phyloP scores from a whole-genome alignment of 225 moss, liverwort and hornwort species.

The Lunularia cruciata region DNA sequence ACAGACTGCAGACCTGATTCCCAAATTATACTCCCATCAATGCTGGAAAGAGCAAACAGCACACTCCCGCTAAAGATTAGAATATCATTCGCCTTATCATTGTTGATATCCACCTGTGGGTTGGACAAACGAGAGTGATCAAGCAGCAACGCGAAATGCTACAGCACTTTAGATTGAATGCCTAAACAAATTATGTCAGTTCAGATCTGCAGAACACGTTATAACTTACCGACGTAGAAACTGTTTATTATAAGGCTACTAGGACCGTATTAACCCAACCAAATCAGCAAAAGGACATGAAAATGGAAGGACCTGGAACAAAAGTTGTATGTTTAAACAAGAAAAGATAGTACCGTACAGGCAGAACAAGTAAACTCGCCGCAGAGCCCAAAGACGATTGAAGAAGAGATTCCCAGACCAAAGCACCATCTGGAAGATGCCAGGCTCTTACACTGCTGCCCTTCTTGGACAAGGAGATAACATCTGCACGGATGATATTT shows the following conservation, averaged over 20 bases:
- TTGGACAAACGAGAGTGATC: conserved; percentile 10
- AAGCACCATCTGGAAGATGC: conserved; percentile 88
- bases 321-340: too few relatives aligned
- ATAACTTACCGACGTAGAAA: too few relatives aligned
- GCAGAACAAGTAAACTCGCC: conserved; percentile 58
- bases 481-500: conserved; percentile 53
- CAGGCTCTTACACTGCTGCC: conserved; percentile 80
- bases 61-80: conserved; percentile 67
- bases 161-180: too few relatives aligned
- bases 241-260: too few relatives aligned
- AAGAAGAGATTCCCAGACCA: conserved; percentile 79
- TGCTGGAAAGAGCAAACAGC: conserved; percentile 73
- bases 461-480: conserved; percentile 67
- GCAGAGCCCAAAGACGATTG: conserved; percentile 51
- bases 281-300: too few relatives aligned
- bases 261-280: too few relatives aligned
- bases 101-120: conserved; percentile 74
- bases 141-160: too few relatives aligned
- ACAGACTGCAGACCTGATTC: conserved; percentile 52
- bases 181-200: too few relatives aligned
- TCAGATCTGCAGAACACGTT: too few relatives aligned
- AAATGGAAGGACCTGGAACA: too few relatives aligned
- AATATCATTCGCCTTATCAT: conserved; percentile 68
- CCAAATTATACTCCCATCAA: conserved; percentile 76
- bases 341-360: conserved; percentile 46